Percentiles rank a stretch among this genome's conserved stretches.
Conservation (phyloP, 257 asterid species). For the Forsythia viridissima region DNA sequence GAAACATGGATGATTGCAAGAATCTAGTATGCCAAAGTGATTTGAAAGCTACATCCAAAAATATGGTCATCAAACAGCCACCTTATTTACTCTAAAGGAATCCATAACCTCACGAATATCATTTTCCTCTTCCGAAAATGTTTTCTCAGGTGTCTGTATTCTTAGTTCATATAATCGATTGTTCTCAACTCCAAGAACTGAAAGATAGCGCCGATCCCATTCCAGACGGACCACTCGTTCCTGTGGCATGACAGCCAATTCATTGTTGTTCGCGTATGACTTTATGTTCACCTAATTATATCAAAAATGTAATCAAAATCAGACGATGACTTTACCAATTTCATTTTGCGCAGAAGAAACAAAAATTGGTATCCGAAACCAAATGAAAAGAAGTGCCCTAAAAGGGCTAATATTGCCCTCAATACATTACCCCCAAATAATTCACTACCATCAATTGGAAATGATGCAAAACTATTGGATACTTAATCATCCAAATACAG, state of each 20-base stretch:
- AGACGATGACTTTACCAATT: background rate
- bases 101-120: constrained; percentile 78
- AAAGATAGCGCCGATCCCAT: constrained; percentile 86
- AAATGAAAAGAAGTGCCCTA: constrained; percentile 2
- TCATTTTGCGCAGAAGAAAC: background rate
- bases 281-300: constrained; percentile 72
- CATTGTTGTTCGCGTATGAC: constrained; percentile 94
- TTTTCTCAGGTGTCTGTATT: constrained; percentile 80
- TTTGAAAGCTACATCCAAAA: background rate
- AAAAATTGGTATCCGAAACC: background rate
- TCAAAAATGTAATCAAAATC: constrained; percentile 4
- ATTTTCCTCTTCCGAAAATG: constrained; percentile 67
- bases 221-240: constrained; percentile 76
- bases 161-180: constrained; percentile 69
- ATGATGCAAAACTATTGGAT: too few relatives aligned
- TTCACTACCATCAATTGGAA: background rate
- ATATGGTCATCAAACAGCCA: constrained; percentile 39
- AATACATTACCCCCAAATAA: background rate
- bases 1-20: background rate
- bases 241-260: constrained; percentile 90
- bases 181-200: constrained; percentile 97
- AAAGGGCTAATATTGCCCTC: background rate
- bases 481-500: too few relatives aligned
- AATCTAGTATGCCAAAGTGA: background rate
- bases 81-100: constrained; percentile 75